phyloP scores from a whole-genome alignment of 176 grass and related monocot species.

The Carex scoparia region DNA sequence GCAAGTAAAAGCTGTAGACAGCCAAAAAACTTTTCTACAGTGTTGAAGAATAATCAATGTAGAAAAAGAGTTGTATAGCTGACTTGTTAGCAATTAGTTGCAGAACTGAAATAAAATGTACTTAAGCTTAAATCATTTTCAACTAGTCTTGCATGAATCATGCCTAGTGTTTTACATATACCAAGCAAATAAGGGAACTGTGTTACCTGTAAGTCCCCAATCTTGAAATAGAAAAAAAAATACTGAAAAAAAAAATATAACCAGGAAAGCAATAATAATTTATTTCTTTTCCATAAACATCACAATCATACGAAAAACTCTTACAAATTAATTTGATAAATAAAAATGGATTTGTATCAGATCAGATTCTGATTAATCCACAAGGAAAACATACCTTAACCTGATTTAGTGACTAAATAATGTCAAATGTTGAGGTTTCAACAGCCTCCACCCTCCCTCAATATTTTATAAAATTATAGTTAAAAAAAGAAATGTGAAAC shows the following conservation, averaged over 20 bases:
- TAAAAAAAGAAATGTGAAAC: neutral
- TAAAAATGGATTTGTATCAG: neutral
- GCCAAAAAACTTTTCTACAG: neutral
- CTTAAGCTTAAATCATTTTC: neutral
- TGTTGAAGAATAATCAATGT: neutral
- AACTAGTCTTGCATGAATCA: neutral
- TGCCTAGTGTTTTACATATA: neutral
- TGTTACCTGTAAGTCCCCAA: neutral
- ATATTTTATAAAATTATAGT: neutral
- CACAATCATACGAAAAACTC: neutral
- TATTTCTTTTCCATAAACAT: neutral
- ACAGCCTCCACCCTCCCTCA: neutral
- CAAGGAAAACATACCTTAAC: neutral
- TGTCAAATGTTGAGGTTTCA: neutral
- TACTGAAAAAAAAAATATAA: neutral
- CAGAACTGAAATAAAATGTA: neutral
- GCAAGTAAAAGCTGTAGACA: neutral
- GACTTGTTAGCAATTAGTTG: neutral
- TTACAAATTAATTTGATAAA: neutral
- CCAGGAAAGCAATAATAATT: neutral
- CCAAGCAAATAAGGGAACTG: neutral
- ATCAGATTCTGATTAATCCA: neutral
- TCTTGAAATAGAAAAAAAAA: neutral
- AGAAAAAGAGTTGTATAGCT: neutral
- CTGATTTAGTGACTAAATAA: neutral